These are phyloP conservation scores for Bocquillonia castaneifolia DNA, from an alignment of 441 rosid genomes.

Conservation along the genomic window DNA sequence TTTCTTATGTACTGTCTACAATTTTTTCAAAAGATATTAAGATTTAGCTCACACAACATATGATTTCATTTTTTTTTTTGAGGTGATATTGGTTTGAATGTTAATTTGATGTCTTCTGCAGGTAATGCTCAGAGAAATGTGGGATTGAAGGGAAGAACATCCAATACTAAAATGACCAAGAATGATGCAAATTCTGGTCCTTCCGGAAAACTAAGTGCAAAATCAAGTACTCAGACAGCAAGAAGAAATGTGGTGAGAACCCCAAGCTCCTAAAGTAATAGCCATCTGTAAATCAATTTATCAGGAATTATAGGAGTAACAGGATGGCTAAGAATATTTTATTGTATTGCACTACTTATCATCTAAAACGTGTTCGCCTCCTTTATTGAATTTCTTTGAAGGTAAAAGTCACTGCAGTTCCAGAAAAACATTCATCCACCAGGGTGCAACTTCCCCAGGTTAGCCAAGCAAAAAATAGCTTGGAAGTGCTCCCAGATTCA, in stretches of 20 bases:
- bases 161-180: conserved; percentile 27
- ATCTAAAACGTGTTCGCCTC: background rate
- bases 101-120: conserved; percentile 28
- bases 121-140: conserved; percentile 41
- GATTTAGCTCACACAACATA: background rate
- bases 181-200: conserved; percentile 40
- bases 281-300: conserved; percentile 18
- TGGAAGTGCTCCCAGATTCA: conserved; percentile 34
- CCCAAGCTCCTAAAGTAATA: conserved; percentile 6
- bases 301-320: conserved; percentile 14
- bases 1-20: conserved; percentile 8
- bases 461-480: conserved; percentile 29
- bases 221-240: conserved; percentile 44
- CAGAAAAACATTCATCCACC: conserved; percentile 34
- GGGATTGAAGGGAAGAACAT: conserved; percentile 35
- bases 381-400: conserved; percentile 8
- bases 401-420: conserved; percentile 39
- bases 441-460: conserved; percentile 28
- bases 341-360: background rate
- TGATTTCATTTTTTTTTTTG: background rate
- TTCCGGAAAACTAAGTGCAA: conserved; percentile 35
- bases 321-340: conserved; percentile 11
- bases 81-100: conserved; percentile 12
- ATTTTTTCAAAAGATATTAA: background rate
- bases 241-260: conserved; percentile 58